A percentile compares a stretch with the other conserved stretches of the same genome.
Evolutionary conservation across 306 rosid species (phyloP).

Genomic region (Dalbergia oliveri): DNA sequence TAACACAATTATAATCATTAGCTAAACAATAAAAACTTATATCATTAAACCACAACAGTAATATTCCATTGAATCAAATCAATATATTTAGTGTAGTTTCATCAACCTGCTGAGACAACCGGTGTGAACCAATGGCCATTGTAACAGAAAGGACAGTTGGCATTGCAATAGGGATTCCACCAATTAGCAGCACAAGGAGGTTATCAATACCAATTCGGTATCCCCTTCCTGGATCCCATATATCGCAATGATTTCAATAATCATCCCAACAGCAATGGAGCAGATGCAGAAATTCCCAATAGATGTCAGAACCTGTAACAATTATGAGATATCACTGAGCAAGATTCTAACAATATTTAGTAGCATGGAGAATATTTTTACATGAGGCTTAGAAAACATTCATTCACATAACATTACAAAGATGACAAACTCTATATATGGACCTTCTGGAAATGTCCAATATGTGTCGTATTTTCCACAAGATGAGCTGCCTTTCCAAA

Average conservation of each 20-base stretch:
- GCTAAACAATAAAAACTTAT: not conserved
- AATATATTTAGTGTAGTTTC: not conserved
- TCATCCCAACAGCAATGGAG: conserved; percentile 77
- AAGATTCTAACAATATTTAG: conserved; percentile 14
- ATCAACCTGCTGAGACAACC: conserved; percentile 58
- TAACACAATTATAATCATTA: not conserved
- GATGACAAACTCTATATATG: not conserved
- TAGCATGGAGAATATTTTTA: not conserved
- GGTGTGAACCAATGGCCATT: conserved; percentile 66
- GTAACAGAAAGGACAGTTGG: conserved; percentile 92
- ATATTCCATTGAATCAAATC: conserved; percentile 11
- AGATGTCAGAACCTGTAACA: conserved; percentile 72
- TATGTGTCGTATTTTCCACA: conserved; percentile 79
- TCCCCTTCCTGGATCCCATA: conserved; percentile 45
- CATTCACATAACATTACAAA: conserved; percentile 5
- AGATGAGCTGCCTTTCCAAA: conserved; percentile 88
- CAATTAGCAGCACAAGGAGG: conserved; percentile 80
- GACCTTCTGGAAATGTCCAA: conserved; percentile 86
- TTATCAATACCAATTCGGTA: conserved; percentile 68
- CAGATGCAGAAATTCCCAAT: conserved; percentile 82
- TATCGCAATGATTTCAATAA: conserved; percentile 68
- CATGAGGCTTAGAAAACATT: conserved; percentile 15
- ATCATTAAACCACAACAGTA: not conserved
- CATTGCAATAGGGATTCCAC: conserved; percentile 90
- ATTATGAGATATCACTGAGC: conserved; percentile 9